Base-by-base conservation (phyloP, 441 rosid genomes). In the Populus trichocarpa region DNA sequence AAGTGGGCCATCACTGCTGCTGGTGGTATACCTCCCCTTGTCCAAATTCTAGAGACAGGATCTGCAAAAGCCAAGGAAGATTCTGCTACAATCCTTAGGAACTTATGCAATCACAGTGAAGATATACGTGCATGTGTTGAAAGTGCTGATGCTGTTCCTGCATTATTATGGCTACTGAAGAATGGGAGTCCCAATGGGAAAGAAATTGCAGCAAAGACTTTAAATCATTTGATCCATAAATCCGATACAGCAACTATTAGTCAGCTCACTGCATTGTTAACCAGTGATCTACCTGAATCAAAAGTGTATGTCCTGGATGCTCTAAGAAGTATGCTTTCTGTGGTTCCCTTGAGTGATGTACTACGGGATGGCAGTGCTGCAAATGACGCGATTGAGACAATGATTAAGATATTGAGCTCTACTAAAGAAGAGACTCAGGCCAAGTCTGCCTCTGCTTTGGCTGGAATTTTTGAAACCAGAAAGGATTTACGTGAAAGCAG, bases 1-100 rank as follows among this genome's bases (percentile, higher is more conserved):
- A 97, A 97, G 87, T 97, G 99, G 99, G 99, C 99, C 67, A 95
- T 97, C 84, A 97, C 99, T 71, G 99, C 99, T 80, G 99, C 99
- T 82, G 99, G 99, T 90, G 99, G 99, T 73, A 97, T 97, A 85
- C 99, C 99, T 84, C 99, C 99, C 14, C 97, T 97, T 71, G 99
- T 97, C 81, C 99, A 92, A 81, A 95, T 97, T 86, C 86, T 97
- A 71, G 99, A 97, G 90, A 92, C 94, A 57, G 99, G 99, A 18
- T 97, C 99, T 71, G 96, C 90, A 72, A 97, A 92, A 89, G 99
- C 99, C 75, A 95, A 93, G 90, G 99, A 97, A 88, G 98, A 97
- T 84, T 93, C 99, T 50, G 99, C 99, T 71, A 86, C 92, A 65
- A 97, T 95, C 86, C 97, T 95, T 75, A 85, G 99, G 86, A 97